Conservation (phyloP, 108 stramenopile species). For the Conticribra weissflogii region DNA sequence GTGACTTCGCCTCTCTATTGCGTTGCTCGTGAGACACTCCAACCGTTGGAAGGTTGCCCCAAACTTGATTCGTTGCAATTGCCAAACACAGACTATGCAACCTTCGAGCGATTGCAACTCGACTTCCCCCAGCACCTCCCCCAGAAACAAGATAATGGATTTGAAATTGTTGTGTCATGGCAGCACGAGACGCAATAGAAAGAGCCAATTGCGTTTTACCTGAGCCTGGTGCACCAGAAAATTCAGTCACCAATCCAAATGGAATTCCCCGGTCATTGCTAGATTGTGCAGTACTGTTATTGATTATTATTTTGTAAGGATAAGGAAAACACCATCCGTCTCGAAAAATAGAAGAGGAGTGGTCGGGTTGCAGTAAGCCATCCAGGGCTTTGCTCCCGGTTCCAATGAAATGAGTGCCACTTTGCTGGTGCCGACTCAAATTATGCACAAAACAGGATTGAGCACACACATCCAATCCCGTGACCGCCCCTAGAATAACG, state of each 20-base stretch:
- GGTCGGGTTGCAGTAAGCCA: constrained; percentile 21
- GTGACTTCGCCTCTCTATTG: constrained; percentile 1
- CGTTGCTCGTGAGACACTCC: background rate
- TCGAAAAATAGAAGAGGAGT: constrained; percentile 4
- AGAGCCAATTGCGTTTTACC: constrained; percentile 55
- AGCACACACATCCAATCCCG: constrained; percentile 38
- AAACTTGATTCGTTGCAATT: constrained; percentile 7
- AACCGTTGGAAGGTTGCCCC: background rate
- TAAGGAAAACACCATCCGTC: constrained; percentile 16
- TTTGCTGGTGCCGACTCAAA: too few species aligned
- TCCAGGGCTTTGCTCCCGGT: constrained; percentile 44
- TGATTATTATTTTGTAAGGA: constrained; percentile 28
- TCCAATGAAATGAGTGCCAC: constrained; percentile 24
- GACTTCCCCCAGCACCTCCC: constrained; percentile 13
- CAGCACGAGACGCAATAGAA: constrained; percentile 34
- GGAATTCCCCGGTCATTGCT: constrained; percentile 46
- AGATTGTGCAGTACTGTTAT: too few species aligned
- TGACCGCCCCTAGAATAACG: constrained; percentile 27
- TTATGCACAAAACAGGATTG: constrained; percentile 5
- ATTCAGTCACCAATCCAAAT: constrained; percentile 49
- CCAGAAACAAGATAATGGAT: constrained; percentile 34
- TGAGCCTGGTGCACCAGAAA: constrained; percentile 45
- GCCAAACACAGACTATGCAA: constrained; percentile 23
- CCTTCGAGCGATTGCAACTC: constrained; percentile 28
- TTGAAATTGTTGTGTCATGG: constrained; percentile 7